Evolutionary conservation across 768 basidiomycete species (phyloP), one percentile per base, ranked within the genome.

Genomic region (Tulasnella sp.): DNA sequence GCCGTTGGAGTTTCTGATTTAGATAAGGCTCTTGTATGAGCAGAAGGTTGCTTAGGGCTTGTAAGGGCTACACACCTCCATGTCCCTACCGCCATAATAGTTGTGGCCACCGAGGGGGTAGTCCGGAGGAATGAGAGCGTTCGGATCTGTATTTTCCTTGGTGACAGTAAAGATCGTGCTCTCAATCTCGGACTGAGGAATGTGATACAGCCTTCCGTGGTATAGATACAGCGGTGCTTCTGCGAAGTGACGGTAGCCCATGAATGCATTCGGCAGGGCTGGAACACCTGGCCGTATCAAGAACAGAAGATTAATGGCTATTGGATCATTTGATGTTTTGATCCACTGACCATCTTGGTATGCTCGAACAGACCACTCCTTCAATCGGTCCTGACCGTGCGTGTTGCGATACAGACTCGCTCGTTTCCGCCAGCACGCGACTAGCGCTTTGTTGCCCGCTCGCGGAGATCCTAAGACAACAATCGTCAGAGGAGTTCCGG

Each of bases 91-190:
- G 59, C 76, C 79, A 67, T 82, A 82, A 66, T 83, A 84, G 62
- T 81, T 81, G 66, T 84, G 80, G 2, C 82, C 81, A 11, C 80
- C 81, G 29, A 73, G 71, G 21, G 80, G 79, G 58, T 58, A 74
- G 15, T 72, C 57, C 21, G 63, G 63, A n/a, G 50, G 34, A 19
- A 54, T n/a, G 12, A 53, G 49, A 17, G 42, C 52, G 25, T 53
- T 41, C 12, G 63, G 54, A 22, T 48, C 41, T 38, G 34, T 15
- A 7, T 38, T 15, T 38, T 5, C 34, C 34, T 38, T 15, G 34
- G 34, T 15, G 21, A 72, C 65, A 22, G 55, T 53, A 68, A 82
- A 82, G 11, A 74, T 61, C 4, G 76, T 69, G 63, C 76, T 70
- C 60, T 81, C 79, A 52, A 68, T 69, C 63, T 80, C 76, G 1